Conservation (phyloP, 306 rosid species). For the Pyrus pyrifolia region DNA sequence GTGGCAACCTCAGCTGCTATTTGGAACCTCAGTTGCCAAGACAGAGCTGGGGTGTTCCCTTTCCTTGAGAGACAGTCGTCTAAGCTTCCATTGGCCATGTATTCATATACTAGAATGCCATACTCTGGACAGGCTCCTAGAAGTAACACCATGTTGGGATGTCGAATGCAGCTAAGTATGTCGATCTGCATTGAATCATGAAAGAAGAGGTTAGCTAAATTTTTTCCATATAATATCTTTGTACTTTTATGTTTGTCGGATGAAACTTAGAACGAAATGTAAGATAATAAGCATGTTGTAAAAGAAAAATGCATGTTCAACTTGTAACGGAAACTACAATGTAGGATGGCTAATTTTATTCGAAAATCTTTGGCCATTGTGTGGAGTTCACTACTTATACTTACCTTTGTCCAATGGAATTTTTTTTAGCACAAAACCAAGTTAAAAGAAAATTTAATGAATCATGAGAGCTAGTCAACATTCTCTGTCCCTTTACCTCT, state of each 20-base stretch:
- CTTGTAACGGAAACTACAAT: not conserved
- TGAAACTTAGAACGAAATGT: not conserved
- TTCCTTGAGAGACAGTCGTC: conserved; percentile 56
- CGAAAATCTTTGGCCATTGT: too few species aligned
- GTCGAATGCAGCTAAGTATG: conserved; percentile 85
- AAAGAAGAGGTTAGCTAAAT: not conserved
- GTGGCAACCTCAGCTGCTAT: conserved; percentile 81
- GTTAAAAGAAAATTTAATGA: not conserved
- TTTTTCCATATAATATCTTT: conserved; percentile 3
- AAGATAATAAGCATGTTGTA: not conserved
- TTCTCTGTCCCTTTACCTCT: conserved; percentile 59
- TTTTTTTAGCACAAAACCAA: not conserved
- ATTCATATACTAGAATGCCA: conserved; percentile 73
- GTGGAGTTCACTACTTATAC: too few species aligned
- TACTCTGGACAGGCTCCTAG: conserved; percentile 93
- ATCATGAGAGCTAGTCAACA: not conserved
- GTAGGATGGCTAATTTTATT: not conserved
- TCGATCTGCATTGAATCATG: conserved; percentile 51
- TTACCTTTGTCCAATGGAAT: not conserved
- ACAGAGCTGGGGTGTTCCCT: conserved; percentile 29
- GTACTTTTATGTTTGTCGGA: not conserved
- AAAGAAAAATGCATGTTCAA: not conserved
- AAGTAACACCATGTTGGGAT: conserved; percentile 96
- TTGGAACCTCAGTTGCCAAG: conserved; percentile 76
- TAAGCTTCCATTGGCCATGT: conserved; percentile 93